Percentiles rank a stretch among this genome's conserved stretches.
These are phyloP conservation scores for Anthracocystis walkeri DNA, from an alignment of 1,284 basidiomycete species.

Conservation along the genomic window DNA sequence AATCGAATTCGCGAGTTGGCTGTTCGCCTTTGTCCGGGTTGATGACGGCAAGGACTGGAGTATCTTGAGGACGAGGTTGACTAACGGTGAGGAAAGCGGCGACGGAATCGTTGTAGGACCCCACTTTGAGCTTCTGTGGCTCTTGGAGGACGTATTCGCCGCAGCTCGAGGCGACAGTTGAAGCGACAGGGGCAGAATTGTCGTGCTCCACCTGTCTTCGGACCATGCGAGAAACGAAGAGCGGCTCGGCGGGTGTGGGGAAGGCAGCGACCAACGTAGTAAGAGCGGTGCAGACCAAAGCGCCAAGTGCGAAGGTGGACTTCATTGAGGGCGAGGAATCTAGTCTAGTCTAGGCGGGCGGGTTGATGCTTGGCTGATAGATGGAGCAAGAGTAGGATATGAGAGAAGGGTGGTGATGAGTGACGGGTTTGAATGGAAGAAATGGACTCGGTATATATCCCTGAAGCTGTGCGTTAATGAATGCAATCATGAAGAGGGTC, in stretches of 20 bases:
- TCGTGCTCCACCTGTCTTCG: constrained; percentile 7
- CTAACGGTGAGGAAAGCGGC: constrained; percentile 9
- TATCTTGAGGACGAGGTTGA: background rate
- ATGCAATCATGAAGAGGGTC: background rate
- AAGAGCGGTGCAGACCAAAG: constrained; percentile 15
- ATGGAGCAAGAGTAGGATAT: background rate
- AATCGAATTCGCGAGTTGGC: constrained; percentile 12
- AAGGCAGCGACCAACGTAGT: constrained; percentile 8
- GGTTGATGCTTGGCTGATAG: background rate
- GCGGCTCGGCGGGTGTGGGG: constrained; percentile 25
- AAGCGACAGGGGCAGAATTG: background rate
- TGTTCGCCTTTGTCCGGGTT: constrained; percentile 1
- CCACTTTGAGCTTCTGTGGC: constrained; percentile 21
- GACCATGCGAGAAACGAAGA: constrained; percentile 37
- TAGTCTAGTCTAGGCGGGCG: too few relatives aligned
- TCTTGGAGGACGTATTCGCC: constrained; percentile 24
- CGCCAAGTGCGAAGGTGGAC: constrained; percentile 16
- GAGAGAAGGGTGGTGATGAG: background rate
- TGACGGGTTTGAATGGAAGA: background rate
- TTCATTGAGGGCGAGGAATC: constrained; percentile 11
- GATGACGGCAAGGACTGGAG: constrained; percentile 3
- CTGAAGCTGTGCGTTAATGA: too few relatives aligned
- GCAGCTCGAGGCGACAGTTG: constrained; percentile 7
- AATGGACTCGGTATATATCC: background rate
- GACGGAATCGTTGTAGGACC: constrained; percentile 27